Evolutionary conservation across 495 filamentous ascomycete species (phyloP).

Genomic region (Xylaria castorea): DNA sequence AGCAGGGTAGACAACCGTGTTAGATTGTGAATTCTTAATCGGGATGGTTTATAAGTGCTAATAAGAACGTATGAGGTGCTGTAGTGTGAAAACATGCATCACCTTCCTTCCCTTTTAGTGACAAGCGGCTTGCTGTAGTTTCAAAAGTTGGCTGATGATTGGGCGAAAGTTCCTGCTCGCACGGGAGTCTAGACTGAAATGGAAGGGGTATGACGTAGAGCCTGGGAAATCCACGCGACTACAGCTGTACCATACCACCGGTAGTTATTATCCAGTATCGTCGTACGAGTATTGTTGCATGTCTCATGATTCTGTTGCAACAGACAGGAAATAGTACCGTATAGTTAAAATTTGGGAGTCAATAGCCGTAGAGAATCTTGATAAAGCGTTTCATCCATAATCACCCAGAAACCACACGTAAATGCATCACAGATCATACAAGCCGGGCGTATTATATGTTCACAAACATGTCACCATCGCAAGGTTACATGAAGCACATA

Average conservation of each 20-base stretch:
- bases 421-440: neutral
- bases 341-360: neutral
- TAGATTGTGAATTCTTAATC: neutral
- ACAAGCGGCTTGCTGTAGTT: neutral
- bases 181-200: neutral
- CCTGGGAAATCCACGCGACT: neutral
- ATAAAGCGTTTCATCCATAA: neutral
- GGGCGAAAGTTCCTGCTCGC: neutral
- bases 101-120: neutral
- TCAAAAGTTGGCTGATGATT: neutral
- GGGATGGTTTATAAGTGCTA: neutral
- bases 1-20: neutral
- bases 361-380: neutral
- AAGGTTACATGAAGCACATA: neutral
- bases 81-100: slow-evolving; percentile 9
- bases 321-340: neutral
- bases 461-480: neutral
- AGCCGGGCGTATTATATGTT: neutral
- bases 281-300: neutral
- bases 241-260: neutral
- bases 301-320: neutral
- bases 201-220: neutral
- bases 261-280: neutral
- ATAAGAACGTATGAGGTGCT: neutral
- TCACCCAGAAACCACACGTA: neutral